Base-by-base conservation (phyloP, 1,284 basidiomycete genomes). In the Ganoderma sp. region DNA sequence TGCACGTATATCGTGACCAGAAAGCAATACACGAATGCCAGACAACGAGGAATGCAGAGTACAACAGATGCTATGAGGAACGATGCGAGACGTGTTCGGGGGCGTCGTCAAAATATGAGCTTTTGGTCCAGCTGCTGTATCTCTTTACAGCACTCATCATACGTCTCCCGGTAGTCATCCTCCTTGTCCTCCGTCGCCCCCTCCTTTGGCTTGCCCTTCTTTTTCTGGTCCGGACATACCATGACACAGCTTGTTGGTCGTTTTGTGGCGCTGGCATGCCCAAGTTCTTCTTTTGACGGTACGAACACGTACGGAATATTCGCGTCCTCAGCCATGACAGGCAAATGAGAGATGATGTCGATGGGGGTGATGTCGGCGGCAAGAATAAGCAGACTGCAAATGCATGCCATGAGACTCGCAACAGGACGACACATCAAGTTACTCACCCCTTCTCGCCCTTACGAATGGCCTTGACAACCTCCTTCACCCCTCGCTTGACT, bases 341-440 rank as follows among this genome's bases (percentile, higher is more conserved):
- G 98, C 66, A 99, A 86, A 82, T 99, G 98, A 28, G 96, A 97
- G 75, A 99, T 94, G 74, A 99, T 98, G 81, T 99, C 98, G 76
- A 99, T 93, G 32, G 98, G 98, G 61, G 94, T 97, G 78, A 99
- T 99, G 81, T 99, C 98, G 54, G 93, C 97, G 5, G 98, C 98
- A 67, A 99, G 88, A 66, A 99, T 84, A 57, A 99, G 89, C 32
- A 99, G 84, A 22, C 94, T 96, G 72, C 25, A 45, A 63, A 45
- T 56, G 64, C n/a, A 32, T 57, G 39, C 12, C 61, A 37, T 71
- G 48, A 67, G 68, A 37, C 28, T 54, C n/a, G 43, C 48, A 50
- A 63, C 57, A 39, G 61, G 42, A 59, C 41, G n/a, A 58, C 7
- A 39, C 25, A 57, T 52, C n/a, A 25, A 28, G 66, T 10, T 12